Conservation (phyloP, 139 green algal species). For the Volvox reticuliferus region DNA sequence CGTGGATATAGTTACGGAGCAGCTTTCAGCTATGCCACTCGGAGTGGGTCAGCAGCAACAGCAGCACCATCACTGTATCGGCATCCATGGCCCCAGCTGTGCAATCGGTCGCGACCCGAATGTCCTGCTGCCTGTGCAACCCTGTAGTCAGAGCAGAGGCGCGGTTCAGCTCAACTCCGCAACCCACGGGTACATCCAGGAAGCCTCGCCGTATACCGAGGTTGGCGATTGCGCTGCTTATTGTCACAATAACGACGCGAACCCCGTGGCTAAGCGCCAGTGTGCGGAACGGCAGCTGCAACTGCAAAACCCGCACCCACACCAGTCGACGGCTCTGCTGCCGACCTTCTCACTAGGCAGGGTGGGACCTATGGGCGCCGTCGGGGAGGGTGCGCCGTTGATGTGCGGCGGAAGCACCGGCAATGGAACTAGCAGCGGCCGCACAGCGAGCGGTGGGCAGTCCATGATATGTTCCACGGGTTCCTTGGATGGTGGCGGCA, state of each 20-base stretch:
- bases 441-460: background rate
- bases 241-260: background rate
- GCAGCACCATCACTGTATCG: background rate
- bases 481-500: background rate
- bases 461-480: constrained; percentile 28
- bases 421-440: background rate
- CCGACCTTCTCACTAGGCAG: background rate
- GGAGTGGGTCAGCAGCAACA: background rate
- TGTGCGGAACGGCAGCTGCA: background rate
- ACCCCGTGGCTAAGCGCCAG: background rate
- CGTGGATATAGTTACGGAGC: constrained; percentile 46
- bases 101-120: background rate
- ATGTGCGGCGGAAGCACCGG: background rate
- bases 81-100: background rate
- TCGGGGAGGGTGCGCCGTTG: background rate
- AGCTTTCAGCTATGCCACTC: constrained; percentile 42
- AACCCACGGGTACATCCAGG: background rate
- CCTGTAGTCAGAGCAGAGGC: background rate
- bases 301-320: background rate
- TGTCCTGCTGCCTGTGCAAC: background rate
- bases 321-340: background rate
- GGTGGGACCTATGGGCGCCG: background rate
- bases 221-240: background rate
- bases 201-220: background rate
- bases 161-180: background rate